Base-by-base conservation (phyloP, 495 filamentous ascomycete genomes). In the Jackrogersella minutella region DNA sequence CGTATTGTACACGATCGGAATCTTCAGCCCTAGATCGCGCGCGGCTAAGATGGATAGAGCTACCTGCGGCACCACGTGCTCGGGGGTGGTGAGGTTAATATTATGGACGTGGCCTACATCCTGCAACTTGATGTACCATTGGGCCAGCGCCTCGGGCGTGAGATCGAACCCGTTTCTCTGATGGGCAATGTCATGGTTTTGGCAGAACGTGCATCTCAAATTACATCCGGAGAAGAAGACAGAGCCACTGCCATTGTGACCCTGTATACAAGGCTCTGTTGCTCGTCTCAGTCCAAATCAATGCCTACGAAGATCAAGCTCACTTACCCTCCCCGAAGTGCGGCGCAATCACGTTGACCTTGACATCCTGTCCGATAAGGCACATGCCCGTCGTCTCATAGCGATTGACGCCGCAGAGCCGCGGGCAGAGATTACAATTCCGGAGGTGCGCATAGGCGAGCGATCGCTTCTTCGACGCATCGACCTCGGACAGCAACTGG, bases 171-270 rank as follows among this genome's bases (percentile, higher is more conserved):
- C 90, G 47, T 89, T 90, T 6, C 86, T 80, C 69, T 87, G 84
- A 63, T 93, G 90, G 1, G 90, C 82, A 34, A 93, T 93, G 44
- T 91, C 90, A 74, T 92, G 84, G 77, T 93, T 93, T 73, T 93
- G 90, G 74, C 91, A 94, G 70, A 93, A 93, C 0, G 91, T 88
- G 72, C 91, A 93, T 13, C 90, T 84, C 33, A 92, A 72, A 73
- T 91, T 92, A 70, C 90, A 93, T 10, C 72, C 72, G 6, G 71
- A 77, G 71, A 93, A 92, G 79, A 93, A 93, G 49, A 93, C 89
- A 6, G 86, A 82, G 37, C 90, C 91, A 59, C 84, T 88, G 8
- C 91, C 90, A 71, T 89, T 82, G 68, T 88, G 87, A 16, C 90
- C 90, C 72, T 92, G 90, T 33, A 93, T 86, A 71, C 89, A 92